Conservation (phyloP, 179 eudicot species). For the Nepenthes alata region DNA sequence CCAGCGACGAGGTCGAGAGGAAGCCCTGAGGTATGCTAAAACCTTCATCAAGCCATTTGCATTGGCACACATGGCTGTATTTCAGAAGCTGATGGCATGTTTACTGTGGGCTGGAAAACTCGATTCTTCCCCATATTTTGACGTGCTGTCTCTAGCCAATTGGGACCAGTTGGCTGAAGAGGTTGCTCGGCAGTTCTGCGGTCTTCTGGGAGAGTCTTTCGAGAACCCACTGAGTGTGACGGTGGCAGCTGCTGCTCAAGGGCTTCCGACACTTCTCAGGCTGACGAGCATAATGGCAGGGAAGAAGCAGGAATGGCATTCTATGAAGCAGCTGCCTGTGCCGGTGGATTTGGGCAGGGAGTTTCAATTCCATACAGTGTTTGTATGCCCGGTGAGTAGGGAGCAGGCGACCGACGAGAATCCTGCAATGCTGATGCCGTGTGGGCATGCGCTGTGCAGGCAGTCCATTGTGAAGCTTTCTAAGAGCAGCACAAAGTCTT, state of each 20-base stretch:
- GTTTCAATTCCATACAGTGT: conserved; percentile 78
- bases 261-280: conserved; percentile 75
- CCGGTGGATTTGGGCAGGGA: conserved; percentile 65
- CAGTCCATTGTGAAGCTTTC: conserved; percentile 79
- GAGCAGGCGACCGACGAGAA: conserved; percentile 88
- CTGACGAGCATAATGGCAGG: conserved; percentile 74
- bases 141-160: conserved; percentile 40
- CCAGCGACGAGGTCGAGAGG: conserved; percentile 44
- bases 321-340: conserved; percentile 81
- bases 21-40: conserved; percentile 59
- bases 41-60: conserved; percentile 48
- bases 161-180: conserved; percentile 66
- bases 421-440: conserved; percentile 79
- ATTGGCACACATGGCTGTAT: conserved; percentile 37
- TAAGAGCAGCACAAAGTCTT: conserved; percentile 37
- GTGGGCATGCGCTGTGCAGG: conserved; percentile 89
- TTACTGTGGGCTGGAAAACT: conserved; percentile 72
- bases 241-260: conserved; percentile 68
- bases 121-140: conserved; percentile 62
- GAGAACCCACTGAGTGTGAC: conserved; percentile 73
- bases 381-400: conserved; percentile 84
- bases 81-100: conserved; percentile 71
- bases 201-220: conserved; percentile 57
- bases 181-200: conserved; percentile 53
- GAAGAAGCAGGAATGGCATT: conserved; percentile 80